A percentile compares a stretch with the other conserved stretches of the same genome.
phyloP scores from a whole-genome alignment of 1,284 basidiomycete genomes.

The Polyporus tsugae region DNA sequence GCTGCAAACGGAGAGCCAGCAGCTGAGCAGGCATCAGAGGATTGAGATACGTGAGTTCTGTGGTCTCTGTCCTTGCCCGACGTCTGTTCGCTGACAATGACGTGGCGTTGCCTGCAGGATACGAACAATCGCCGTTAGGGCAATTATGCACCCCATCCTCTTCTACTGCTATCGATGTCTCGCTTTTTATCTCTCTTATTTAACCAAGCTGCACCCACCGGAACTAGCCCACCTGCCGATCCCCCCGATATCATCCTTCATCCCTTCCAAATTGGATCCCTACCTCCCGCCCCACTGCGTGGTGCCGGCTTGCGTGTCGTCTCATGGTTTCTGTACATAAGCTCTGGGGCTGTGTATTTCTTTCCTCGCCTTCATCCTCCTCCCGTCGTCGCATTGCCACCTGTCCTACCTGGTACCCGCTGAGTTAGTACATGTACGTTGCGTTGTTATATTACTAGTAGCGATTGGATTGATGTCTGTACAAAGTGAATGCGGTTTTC shows the following conservation, averaged over 20 bases:
- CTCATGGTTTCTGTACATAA: slow-evolving; percentile 28
- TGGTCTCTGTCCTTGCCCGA: neutral
- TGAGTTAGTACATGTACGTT: slow-evolving; percentile 34
- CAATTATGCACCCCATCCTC: slow-evolving; percentile 25
- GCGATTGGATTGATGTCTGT: slow-evolving; percentile 31
- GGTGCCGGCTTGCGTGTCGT: slow-evolving; percentile 18
- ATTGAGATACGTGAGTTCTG: slow-evolving; percentile 31
- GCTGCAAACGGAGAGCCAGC: slow-evolving; percentile 37
- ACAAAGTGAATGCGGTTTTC: slow-evolving; percentile 24
- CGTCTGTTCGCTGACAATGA: slow-evolving; percentile 11
- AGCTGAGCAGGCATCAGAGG: slow-evolving; percentile 27
- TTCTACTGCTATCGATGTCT: slow-evolving; percentile 31
- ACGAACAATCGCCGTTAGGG: slow-evolving; percentile 18
- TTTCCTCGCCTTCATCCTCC: slow-evolving; percentile 17
- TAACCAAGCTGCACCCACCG: slow-evolving; percentile 26
- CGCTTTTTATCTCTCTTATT: slow-evolving; percentile 38
- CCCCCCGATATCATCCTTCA: slow-evolving; percentile 17
- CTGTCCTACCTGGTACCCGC: slow-evolving; percentile 31
- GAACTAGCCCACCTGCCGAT: slow-evolving; percentile 22
- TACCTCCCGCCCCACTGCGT: slow-evolving; percentile 20
- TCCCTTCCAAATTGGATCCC: slow-evolving; percentile 19
- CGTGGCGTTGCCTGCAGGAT: slow-evolving; percentile 21
- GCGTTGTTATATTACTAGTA: slow-evolving; percentile 40
- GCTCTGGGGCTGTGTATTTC: slow-evolving; percentile 23
- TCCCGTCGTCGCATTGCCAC: slow-evolving; percentile 33